Conservation (phyloP, 148 eudicot species). For the Arbutus unedo region DNA sequence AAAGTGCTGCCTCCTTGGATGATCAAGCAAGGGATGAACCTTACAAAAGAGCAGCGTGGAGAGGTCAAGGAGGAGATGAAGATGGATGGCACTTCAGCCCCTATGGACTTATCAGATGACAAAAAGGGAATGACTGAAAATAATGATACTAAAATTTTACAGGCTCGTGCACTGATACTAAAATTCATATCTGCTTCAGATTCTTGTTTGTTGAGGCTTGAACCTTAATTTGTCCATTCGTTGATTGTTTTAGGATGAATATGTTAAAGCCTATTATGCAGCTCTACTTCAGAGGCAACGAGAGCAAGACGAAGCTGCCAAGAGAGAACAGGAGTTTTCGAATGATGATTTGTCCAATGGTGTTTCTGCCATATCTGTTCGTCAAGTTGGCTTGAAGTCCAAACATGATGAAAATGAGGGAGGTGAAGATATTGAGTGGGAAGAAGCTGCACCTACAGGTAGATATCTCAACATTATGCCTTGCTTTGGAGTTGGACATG, state of each 20-base stretch:
- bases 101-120: slow-evolving; percentile 52
- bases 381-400: slow-evolving; percentile 67
- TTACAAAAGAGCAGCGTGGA: slow-evolving; percentile 90
- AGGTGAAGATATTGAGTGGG: slow-evolving; percentile 70
- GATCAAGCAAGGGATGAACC: slow-evolving; percentile 89
- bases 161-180: slow-evolving; percentile 36
- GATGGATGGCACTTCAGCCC: slow-evolving; percentile 52
- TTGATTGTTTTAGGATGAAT: slow-evolving; percentile 58
- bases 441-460: slow-evolving; percentile 77
- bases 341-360: slow-evolving; percentile 24
- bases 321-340: slow-evolving; percentile 39
- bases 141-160: slow-evolving; percentile 47
- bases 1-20: slow-evolving; percentile 99
- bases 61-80: slow-evolving; percentile 60
- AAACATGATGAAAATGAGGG: slow-evolving; percentile 55
- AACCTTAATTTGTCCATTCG: not conserved
- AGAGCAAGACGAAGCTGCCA: slow-evolving; percentile 60
- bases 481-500: not conserved
- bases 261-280: slow-evolving; percentile 83
- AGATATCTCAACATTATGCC: slow-evolving; percentile 12
- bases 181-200: not conserved
- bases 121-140: slow-evolving; percentile 51
- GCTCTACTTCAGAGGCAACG: slow-evolving; percentile 63
- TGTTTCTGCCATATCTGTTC: slow-evolving; percentile 34
- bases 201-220: not conserved